A percentile compares a stretch with the other conserved stretches of the same genome.
Evolutionary conservation across 768 basidiomycete species (phyloP).

Genomic region (Daedalea quercina): DNA sequence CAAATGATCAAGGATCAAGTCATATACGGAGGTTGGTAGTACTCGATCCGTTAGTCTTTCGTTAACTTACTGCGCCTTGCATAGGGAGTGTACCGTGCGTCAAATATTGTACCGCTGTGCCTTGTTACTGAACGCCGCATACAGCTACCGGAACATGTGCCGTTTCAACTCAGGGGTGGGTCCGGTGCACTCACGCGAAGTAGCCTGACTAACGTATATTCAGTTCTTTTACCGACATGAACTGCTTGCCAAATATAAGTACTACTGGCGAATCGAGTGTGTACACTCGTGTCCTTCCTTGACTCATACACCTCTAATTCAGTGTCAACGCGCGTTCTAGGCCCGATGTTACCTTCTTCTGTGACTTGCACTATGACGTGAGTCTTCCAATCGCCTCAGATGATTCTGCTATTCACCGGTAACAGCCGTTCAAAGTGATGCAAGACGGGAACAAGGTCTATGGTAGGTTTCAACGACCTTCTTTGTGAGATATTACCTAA

Average conservation of each 20-base stretch:
- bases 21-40: slow-evolving; percentile 41
- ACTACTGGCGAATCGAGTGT: slow-evolving; percentile 50
- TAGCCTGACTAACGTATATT: neutral
- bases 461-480: slow-evolving; percentile 25
- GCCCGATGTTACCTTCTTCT: slow-evolving; percentile 52
- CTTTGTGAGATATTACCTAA: neutral
- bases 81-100: slow-evolving; percentile 72
- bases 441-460: slow-evolving; percentile 50
- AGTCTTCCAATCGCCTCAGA: neutral
- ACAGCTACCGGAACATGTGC: slow-evolving; percentile 90
- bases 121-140: neutral
- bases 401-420: neutral
- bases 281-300: slow-evolving; percentile 8
- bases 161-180: slow-evolving; percentile 87
- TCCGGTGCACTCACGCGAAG: slow-evolving; percentile 2
- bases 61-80: neutral
- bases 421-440: slow-evolving; percentile 52
- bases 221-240: slow-evolving; percentile 55
- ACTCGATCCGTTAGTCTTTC: neutral
- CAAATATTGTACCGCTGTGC: neutral
- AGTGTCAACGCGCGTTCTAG: slow-evolving; percentile 17
- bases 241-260: slow-evolving; percentile 28
- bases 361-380: slow-evolving; percentile 45
- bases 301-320: no score
- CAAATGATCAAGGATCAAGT: slow-evolving; percentile 52